These are phyloP conservation scores for Lentinula boryana DNA, from an alignment of 768 basidiomycete genomes.

Conservation along the genomic window DNA sequence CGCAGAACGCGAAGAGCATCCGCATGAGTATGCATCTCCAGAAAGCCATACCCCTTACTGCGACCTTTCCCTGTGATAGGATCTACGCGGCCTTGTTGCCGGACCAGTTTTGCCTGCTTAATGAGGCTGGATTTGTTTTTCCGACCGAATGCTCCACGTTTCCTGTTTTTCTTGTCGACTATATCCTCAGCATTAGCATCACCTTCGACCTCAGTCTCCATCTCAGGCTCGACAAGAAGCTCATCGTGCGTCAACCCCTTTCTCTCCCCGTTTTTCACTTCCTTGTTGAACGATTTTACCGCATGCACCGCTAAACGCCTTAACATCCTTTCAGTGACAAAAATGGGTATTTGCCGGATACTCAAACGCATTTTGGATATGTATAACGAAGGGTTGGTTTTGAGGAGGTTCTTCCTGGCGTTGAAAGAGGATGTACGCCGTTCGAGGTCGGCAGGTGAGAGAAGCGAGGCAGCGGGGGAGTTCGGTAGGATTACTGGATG, in stretches of 20 bases:
- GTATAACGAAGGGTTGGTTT: constrained; percentile 89
- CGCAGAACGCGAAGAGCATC: constrained; percentile 88
- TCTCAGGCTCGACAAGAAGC: constrained; percentile 35
- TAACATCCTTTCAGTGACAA: constrained; percentile 83
- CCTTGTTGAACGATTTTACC: constrained; percentile 69
- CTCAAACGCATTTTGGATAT: constrained; percentile 93
- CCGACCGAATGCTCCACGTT: constrained; percentile 19
- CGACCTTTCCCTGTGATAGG: constrained; percentile 79
- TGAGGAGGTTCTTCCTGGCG: constrained; percentile 75
- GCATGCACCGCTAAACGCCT: constrained; percentile 86
- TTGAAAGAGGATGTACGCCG: constrained; percentile 82
- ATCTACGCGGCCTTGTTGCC: constrained; percentile 86
- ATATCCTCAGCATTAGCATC: constrained; percentile 16
- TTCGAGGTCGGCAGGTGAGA: constrained; percentile 76
- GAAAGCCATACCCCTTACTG: constrained; percentile 92
- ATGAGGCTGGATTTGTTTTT: constrained; percentile 36
- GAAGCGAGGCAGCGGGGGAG: constrained; percentile 66
- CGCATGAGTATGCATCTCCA: constrained; percentile 83
- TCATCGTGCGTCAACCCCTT: constrained; percentile 70
- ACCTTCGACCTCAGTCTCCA: constrained; percentile 43
- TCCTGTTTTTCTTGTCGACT: constrained; percentile 19
- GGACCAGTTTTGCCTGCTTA: constrained; percentile 89
- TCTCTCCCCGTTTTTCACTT: constrained; percentile 60
- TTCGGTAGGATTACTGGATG: constrained; percentile 82
- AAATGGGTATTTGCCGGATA: constrained; percentile 87